These are phyloP conservation scores for Vanrija sp. DNA, from an alignment of 1,284 basidiomycete genomes.

Conservation along the genomic window DNA sequence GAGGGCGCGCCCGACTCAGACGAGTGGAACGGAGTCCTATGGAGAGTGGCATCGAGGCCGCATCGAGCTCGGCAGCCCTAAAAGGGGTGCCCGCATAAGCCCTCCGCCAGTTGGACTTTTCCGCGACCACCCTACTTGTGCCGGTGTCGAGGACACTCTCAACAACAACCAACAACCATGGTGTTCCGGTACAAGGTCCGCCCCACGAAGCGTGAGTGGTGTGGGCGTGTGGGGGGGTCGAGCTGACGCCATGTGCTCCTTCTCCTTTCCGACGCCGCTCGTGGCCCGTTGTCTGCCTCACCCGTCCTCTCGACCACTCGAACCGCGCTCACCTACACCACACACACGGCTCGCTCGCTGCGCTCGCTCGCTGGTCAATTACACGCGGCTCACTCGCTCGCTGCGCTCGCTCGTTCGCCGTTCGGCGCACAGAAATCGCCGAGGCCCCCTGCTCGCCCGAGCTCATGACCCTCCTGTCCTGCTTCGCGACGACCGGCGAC, in stretches of 20 bases:
- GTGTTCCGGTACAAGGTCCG: conserved; percentile 10
- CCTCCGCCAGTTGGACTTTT: too few relatives aligned
- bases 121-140: too few relatives aligned
- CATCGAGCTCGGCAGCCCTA: too few relatives aligned
- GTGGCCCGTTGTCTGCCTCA: background rate
- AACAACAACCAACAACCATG: background rate
- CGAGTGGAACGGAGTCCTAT: too few relatives aligned
- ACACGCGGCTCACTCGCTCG: background rate
- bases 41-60: too few relatives aligned
- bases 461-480: conserved; percentile 77
- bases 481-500: conserved; percentile 83
- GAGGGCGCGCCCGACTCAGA: too few relatives aligned
- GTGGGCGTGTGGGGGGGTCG: too few relatives aligned
- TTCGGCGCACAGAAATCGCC: conserved; percentile 49
- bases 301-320: background rate
- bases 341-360: background rate
- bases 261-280: background rate
- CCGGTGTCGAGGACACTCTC: background rate
- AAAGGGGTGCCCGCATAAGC: too few relatives aligned
- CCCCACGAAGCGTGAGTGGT: conserved; percentile 6
- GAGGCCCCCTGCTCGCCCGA: conserved; percentile 68
- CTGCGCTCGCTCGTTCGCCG: background rate
- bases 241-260: background rate
- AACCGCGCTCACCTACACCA: too few relatives aligned
- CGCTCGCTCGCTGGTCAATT: background rate